A percentile compares a stretch with the other conserved stretches of the same genome.
phyloP scores from a whole-genome alignment of 768 basidiomycete genomes.

The Trametes coccinea region DNA sequence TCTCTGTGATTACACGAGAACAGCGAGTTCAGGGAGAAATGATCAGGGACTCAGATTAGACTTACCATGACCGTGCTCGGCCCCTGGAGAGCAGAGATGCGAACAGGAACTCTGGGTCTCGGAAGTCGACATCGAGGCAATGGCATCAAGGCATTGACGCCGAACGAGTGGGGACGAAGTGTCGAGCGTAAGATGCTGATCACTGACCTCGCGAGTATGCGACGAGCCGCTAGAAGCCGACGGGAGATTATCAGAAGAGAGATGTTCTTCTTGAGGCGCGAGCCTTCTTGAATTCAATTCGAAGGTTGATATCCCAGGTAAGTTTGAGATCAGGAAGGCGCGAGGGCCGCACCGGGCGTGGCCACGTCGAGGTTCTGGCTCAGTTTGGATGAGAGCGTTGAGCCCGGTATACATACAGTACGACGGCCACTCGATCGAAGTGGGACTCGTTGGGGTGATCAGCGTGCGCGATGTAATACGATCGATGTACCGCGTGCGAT shows the following conservation, averaged over 20 bases:
- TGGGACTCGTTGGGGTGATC: too few relatives aligned
- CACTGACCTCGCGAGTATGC: not conserved
- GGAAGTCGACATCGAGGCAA: not conserved
- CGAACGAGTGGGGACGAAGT: not conserved
- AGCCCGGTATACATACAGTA: too few relatives aligned
- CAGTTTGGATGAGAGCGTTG: too few relatives aligned
- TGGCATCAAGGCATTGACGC: not conserved
- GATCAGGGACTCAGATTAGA: not conserved
- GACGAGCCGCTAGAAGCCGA: constrained; percentile 6
- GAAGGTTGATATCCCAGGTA: not conserved
- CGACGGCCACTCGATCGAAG: too few relatives aligned
- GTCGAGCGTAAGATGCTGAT: not conserved
- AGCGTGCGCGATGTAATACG: too few relatives aligned
- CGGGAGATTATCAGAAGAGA: constrained; percentile 15
- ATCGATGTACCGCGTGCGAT: too few relatives aligned
- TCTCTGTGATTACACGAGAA: not conserved
- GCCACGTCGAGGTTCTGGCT: not conserved
- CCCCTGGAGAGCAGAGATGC: too few relatives aligned
- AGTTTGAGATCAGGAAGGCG: not conserved
- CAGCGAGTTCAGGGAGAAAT: not conserved
- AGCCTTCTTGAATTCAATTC: not conserved
- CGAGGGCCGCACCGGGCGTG: not conserved
- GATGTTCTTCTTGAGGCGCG: not conserved
- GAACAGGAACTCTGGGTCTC: not conserved
- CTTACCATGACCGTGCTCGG: too few relatives aligned